These are phyloP conservation scores for Diddensiella transvaalensis DNA, from an alignment of 805 yeast genomes.

Conservation along the genomic window DNA sequence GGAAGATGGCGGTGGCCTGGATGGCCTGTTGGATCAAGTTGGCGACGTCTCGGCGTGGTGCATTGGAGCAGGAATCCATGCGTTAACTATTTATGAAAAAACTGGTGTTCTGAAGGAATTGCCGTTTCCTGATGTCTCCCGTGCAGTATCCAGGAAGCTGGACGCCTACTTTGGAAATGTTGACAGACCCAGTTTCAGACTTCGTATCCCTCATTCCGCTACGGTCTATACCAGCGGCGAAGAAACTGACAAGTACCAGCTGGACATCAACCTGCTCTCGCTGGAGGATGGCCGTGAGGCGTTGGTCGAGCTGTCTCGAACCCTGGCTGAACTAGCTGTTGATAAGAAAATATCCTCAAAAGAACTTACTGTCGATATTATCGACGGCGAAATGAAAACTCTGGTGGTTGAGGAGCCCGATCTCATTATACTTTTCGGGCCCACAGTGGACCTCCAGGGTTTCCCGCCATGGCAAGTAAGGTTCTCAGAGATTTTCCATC, in stretches of 20 bases:
- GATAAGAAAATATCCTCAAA: constrained; percentile 54
- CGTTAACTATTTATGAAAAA: constrained; percentile 72
- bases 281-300: constrained; percentile 85
- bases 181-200: constrained; percentile 56
- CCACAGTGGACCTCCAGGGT: constrained; percentile 84
- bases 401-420: constrained; percentile 93
- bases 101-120: constrained; percentile 58
- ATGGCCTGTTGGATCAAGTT: constrained; percentile 71
- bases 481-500: constrained; percentile 86
- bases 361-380: constrained; percentile 70
- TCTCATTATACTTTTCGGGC: constrained; percentile 76
- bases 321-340: constrained; percentile 72
- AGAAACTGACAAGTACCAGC: constrained; percentile 23
- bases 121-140: constrained; percentile 41
- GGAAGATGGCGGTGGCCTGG: constrained; percentile 85
- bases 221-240: constrained; percentile 24
- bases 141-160: constrained; percentile 56
- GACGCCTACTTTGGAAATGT: constrained; percentile 70
- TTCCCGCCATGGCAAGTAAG: constrained; percentile 98
- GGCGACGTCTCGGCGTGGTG: constrained; percentile 85
- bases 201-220: constrained; percentile 61
- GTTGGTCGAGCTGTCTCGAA: constrained; percentile 80
- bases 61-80: constrained; percentile 77
- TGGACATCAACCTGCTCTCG: constrained; percentile 65
- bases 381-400: constrained; percentile 53